Evolutionary conservation across 75 land plant species (phyloP), one percentile per base, ranked within the genome.

Genomic region (Adiantum capillusveneris): DNA sequence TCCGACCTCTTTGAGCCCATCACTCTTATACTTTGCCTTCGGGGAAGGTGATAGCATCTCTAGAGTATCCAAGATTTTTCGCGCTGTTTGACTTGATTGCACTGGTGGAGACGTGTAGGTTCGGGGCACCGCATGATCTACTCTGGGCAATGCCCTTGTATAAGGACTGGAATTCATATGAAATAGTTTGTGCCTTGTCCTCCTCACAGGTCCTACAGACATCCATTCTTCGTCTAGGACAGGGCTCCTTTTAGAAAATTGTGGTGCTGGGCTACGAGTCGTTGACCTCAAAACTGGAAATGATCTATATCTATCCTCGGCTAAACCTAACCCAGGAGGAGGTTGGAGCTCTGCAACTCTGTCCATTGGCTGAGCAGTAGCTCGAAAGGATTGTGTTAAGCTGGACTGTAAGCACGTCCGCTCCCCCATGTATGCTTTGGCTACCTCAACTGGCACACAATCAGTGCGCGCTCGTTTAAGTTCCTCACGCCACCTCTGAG

Each of bases 1-100:
- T 5, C 3, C 7, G 7, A 34, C 37, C 37, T 34, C 37, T 5
- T 6, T 6, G 50, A 66, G 56, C 44, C 67, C 71, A 29, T 60
- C 69, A 19, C 67, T 58, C 34, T 56, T 44, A 11, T 59, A 61
- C 65, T 60, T 73, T 1, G 45, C 71, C 49, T 61, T 66, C 0
- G 76, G 76, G 19, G 73, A 64, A 28, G 76, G 76, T 25, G 71
- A 64, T 65, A 73, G 30, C 43, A 28, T 73, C 36, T 73, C 76
- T 39, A 73, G 34, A 30, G 76, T 73, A 29, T 73, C 76, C 54
- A 73, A 29, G 55, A 73, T 73, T 46, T 65, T 73, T 25, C 76
- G 62, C n/a, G 76, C 76, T 19, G 76, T 73, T 30, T 67, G 73
- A 34, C 69, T 66, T 2, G 76, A 67, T 28, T 66, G 64, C 19